phyloP scores from a whole-genome alignment of 2,329 filamentous ascomycete species.

The Chaetomium olivaceum region DNA sequence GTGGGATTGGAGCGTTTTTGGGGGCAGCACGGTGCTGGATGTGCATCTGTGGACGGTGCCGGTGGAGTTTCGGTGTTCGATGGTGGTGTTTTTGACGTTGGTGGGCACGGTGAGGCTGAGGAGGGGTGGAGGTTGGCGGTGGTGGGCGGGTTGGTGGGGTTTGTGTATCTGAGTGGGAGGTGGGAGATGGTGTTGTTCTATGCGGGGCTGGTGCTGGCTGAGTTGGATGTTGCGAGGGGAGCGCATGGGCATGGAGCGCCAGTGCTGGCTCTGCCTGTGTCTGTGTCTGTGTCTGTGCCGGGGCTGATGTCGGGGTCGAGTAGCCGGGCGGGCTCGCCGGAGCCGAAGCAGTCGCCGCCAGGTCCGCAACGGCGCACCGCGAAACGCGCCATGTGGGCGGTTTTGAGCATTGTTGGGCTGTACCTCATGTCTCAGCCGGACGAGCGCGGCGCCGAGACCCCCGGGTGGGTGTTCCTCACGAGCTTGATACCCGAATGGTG shows the following conservation, averaged over 20 bases:
- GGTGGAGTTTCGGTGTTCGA: slow-evolving; percentile 59
- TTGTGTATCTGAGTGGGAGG: slow-evolving; percentile 49
- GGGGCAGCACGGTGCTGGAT: slow-evolving; percentile 54
- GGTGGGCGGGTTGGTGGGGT: slow-evolving; percentile 46
- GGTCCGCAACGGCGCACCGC: not conserved
- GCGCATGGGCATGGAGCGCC: slow-evolving; percentile 38
- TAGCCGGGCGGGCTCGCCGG: not conserved
- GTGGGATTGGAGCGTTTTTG: slow-evolving; percentile 52
- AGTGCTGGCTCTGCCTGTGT: not conserved
- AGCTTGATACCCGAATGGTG: slow-evolving; percentile 53
- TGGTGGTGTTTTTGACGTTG: slow-evolving; percentile 57
- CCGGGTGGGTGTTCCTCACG: slow-evolving; percentile 53
- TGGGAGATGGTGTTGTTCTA: slow-evolving; percentile 61
- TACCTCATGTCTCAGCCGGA: slow-evolving; percentile 55
- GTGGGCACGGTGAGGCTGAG: slow-evolving; percentile 52
- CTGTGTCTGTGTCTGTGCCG: not conserved
- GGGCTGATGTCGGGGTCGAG: not conserved
- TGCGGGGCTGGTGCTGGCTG: slow-evolving; percentile 56
- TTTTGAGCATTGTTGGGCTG: slow-evolving; percentile 50
- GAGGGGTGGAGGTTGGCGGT: slow-evolving; percentile 45
- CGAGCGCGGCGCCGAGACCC: slow-evolving; percentile 44
- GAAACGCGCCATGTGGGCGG: slow-evolving; percentile 9
- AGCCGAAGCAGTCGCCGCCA: not conserved
- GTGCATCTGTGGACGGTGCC: slow-evolving; percentile 65
- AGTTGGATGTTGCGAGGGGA: slow-evolving; percentile 53